Percentiles rank a stretch among this genome's conserved stretches.
Conservation (phyloP, 2,329 filamentous ascomycete genomes). For the Colletotrichum scovillei region DNA sequence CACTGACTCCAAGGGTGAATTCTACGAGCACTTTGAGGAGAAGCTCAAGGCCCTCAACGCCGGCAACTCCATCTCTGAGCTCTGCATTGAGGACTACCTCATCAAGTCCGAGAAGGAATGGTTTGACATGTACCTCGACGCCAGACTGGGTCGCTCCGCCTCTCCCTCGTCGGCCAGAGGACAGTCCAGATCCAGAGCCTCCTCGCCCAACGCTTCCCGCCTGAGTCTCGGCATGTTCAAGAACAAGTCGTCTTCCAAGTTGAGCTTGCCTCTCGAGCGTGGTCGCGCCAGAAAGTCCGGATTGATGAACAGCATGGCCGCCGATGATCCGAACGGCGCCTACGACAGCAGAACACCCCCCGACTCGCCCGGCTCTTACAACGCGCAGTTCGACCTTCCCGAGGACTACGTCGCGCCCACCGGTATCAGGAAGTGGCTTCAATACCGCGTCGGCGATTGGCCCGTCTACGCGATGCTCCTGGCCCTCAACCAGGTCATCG, state of each 20-base stretch:
- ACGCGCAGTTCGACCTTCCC: conserved; percentile 67
- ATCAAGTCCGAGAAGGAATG: conserved; percentile 75
- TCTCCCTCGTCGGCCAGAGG: conserved; percentile 45
- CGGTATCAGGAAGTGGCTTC: conserved; percentile 63
- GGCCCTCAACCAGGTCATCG: conserved; percentile 71
- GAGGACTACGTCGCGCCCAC: conserved; percentile 66
- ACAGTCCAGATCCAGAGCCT: conserved; percentile 4
- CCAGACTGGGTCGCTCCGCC: conserved; percentile 64
- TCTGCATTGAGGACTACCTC: conserved; percentile 75
- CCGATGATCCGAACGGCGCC: neutral
- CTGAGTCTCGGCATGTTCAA: conserved; percentile 29
- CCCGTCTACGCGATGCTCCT: conserved; percentile 72
- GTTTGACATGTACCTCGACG: conserved; percentile 69
- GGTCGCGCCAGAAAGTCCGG: conserved; percentile 21
- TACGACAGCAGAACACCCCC: conserved; percentile 24
- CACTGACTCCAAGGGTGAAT: conserved; percentile 72
- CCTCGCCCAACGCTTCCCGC: conserved; percentile 24
- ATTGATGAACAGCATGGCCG: conserved; percentile 19
- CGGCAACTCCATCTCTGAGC: conserved; percentile 65
- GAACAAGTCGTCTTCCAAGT: conserved; percentile 30
- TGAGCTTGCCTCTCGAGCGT: conserved; percentile 27
- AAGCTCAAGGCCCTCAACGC: conserved; percentile 64
- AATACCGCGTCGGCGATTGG: conserved; percentile 70
- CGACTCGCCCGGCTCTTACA: conserved; percentile 44
- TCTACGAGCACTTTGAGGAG: conserved; percentile 68